Evolutionary conservation across 768 basidiomycete species (phyloP), one percentile per base, ranked within the genome.

Genomic region (Pleurotus cornucopiae): DNA sequence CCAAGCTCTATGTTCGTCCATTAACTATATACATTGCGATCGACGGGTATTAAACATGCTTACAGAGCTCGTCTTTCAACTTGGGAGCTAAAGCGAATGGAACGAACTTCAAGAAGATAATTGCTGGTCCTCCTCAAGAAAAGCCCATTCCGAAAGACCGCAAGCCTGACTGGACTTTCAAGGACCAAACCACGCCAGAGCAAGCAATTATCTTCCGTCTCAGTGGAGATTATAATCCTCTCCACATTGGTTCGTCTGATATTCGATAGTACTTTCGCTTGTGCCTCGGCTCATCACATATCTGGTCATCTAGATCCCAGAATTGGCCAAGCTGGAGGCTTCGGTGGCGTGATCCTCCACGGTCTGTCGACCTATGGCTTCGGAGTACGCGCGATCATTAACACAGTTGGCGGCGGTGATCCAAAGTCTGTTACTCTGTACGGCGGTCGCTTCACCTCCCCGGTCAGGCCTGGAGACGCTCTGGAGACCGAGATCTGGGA

Each of bases 341-440:
- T 95, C 63, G 89, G 89, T 2, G 92, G 86, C 47, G 83, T 87
- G 38, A 93, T 95, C 63, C 78, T 94, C 2, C 92, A 95, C 64
- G 92, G 92, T 25, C 77, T 94, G 21, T 85, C 88, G 16, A 83
- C 87, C 0, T 94, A 81, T 66, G 92, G 92, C 7, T 92, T 92
- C 65, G 88, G 78, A 6, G 93, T 89, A 2, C 84, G 91, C 43
- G 89, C 83, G 1, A 70, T 94, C 54, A 75, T 95, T 58, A 77
- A 79, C 56, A 76, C 77, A 1, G 76, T 86, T 11, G 89, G 83
- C 0, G 79, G 76, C 0, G 79, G 79, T 44, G 81, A 89, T 60
- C 78, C 86, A 2, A 73, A 73, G 3, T 75, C 86, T 1, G 72
- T 95, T 58, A 83, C 77, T 58, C 75, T 83, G 62, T 88, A 89